A percentile compares a stretch with the other conserved stretches of the same genome.
These are phyloP conservation scores for Mycena citricolor DNA, from an alignment of 1,284 basidiomycete genomes.

Conservation along the genomic window DNA sequence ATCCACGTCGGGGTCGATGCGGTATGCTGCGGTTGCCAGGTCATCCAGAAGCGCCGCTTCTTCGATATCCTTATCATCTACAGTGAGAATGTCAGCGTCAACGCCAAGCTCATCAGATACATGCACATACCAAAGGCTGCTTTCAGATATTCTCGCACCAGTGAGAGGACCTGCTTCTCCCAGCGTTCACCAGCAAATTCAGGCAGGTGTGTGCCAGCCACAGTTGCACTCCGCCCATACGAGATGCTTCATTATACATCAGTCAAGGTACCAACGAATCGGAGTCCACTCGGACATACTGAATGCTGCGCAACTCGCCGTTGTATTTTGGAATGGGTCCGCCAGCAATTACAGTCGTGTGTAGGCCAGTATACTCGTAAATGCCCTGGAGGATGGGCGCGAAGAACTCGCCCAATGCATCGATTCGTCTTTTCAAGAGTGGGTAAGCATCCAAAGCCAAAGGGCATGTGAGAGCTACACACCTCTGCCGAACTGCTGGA, in stretches of 20 bases:
- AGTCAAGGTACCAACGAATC: neutral
- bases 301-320: constrained; percentile 9
- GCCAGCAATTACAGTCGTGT: neutral
- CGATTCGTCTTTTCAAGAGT: no score
- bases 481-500: no score
- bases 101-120: no score
- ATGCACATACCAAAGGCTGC: constrained; percentile 1
- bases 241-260: neutral
- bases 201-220: neutral
- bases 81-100: no score
- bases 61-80: no score
- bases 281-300: constrained; percentile 1
- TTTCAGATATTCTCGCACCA: neutral
- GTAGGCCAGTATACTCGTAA: neutral
- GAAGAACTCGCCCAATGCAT: constrained; percentile 1
- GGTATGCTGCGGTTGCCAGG: no score
- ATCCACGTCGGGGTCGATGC: no score
- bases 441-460: no score
- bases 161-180: neutral
- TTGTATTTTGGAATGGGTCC: constrained; percentile 5
- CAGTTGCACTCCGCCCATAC: neutral
- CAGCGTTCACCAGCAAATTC: neutral
- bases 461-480: no score
- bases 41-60: no score
- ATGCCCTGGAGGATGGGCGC: constrained; percentile 4